These are phyloP conservation scores for Cryptosporidium sp. DNA, from an alignment of 169 alveolate genomes.

Conservation along the genomic window DNA sequence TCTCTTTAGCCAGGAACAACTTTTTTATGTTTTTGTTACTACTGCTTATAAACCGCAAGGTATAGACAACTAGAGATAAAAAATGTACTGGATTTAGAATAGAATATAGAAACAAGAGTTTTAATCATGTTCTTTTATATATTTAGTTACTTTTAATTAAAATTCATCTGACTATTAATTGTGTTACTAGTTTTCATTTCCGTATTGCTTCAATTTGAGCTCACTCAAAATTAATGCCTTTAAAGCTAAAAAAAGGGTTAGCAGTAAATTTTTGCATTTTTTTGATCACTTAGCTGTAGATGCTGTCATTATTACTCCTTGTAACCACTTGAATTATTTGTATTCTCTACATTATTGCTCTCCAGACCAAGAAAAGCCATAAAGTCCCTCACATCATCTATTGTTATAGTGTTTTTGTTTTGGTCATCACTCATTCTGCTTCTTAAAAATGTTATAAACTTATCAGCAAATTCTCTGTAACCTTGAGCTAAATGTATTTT, in stretches of 20 bases:
- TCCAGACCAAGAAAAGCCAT: conserved; percentile 31
- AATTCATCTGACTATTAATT: too few relatives aligned
- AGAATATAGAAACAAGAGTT: too few relatives aligned
- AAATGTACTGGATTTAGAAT: too few relatives aligned
- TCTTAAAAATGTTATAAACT: conserved; percentile 24
- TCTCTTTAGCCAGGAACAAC: background rate
- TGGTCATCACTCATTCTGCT: conserved; percentile 24
- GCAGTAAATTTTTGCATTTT: too few relatives aligned
- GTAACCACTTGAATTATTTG: background rate
- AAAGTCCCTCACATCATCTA: conserved; percentile 45
- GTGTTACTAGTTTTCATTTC: too few relatives aligned
- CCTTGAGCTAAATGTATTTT: conserved; percentile 56
- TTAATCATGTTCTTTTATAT: background rate
- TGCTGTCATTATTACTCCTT: background rate
- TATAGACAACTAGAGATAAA: background rate
- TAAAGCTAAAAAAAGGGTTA: too few relatives aligned
- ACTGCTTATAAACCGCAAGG: background rate
- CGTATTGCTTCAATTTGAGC: background rate
- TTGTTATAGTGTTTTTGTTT: conserved; percentile 30
- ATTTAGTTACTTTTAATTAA: too few relatives aligned
- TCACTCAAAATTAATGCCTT: too few relatives aligned
- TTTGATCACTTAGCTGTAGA: background rate
- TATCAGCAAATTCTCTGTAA: conserved; percentile 68
- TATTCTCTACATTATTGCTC: background rate
- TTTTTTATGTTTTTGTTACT: background rate